phyloP scores from a whole-genome alignment of 2,329 filamentous ascomycete species.

The Colletotrichum navitas region DNA sequence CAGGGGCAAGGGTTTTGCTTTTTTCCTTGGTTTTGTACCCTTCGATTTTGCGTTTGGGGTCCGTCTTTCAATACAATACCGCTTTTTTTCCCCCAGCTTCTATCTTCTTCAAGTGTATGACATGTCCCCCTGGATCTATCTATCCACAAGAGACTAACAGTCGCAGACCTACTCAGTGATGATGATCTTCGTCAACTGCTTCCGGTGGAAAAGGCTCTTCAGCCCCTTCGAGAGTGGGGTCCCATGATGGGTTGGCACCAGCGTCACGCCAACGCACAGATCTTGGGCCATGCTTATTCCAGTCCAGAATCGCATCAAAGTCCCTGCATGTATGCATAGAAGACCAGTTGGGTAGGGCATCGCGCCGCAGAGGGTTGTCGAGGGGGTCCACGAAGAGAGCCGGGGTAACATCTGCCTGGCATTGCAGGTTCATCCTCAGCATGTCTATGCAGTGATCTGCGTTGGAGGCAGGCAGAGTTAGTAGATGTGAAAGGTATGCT shows the following conservation, averaged over 20 bases:
- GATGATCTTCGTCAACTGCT: constrained; percentile 6
- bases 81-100: neutral
- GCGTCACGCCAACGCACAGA: constrained; percentile 38
- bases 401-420: constrained; percentile 33
- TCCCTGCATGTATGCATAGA: constrained; percentile 37
- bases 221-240: constrained; percentile 23
- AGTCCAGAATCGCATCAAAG: constrained; percentile 35
- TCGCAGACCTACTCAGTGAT: neutral
- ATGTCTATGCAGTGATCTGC: constrained; percentile 37
- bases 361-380: constrained; percentile 20
- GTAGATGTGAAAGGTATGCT: neutral
- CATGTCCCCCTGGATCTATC: neutral
- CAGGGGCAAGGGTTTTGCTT: no score
- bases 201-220: constrained; percentile 30
- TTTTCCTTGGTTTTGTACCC: no score
- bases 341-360: constrained; percentile 35
- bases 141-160: neutral
- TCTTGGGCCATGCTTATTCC: constrained; percentile 34
- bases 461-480: neutral
- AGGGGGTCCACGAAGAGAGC: constrained; percentile 36
- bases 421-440: constrained; percentile 32
- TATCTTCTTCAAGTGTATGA: no score
- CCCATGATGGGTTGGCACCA: constrained; percentile 32
- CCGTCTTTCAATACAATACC: neutral
- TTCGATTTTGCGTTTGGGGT: no score